A percentile compares a stretch with the other conserved stretches of the same genome.
Conservation (phyloP, 2,329 filamentous ascomycete species). For the Myriosclerotinia scirpicola region DNA sequence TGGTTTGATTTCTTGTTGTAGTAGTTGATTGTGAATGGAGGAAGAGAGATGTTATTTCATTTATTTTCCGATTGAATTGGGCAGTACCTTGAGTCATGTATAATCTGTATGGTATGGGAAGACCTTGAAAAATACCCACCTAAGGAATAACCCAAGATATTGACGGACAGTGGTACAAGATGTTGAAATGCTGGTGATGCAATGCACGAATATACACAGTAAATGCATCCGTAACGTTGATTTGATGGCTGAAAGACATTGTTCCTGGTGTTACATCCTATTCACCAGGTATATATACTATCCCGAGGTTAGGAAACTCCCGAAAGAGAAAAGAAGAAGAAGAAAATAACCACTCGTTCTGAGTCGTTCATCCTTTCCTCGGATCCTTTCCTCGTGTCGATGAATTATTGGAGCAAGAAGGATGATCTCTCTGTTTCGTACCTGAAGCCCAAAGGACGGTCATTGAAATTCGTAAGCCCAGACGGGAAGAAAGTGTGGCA, state of each 20-base stretch:
- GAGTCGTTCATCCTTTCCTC: not conserved
- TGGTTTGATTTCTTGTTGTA: not conserved
- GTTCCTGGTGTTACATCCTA: conserved; percentile 6
- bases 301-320: conserved; percentile 1
- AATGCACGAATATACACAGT: no score
- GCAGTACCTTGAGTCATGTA: no score
- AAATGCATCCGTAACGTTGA: not conserved
- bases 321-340: not conserved
- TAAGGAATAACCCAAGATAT: no score
- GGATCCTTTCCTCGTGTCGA: conserved; percentile 1
- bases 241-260: conserved; percentile 9
- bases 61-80: no score
- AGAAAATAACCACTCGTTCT: not conserved
- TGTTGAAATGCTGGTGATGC: not conserved
- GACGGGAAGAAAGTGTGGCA: no score
- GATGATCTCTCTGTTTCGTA: not conserved
- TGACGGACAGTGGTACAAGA: no score
- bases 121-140: no score
- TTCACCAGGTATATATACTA: not conserved
- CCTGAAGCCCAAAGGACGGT: not conserved
- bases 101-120: no score
- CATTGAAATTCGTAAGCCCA: no score
- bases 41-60: not conserved
- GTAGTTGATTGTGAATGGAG: not conserved
- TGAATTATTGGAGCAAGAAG: conserved; percentile 8